Conservation (phyloP, 352 stramenopile species). For the Aphanomyces stellatus region DNA sequence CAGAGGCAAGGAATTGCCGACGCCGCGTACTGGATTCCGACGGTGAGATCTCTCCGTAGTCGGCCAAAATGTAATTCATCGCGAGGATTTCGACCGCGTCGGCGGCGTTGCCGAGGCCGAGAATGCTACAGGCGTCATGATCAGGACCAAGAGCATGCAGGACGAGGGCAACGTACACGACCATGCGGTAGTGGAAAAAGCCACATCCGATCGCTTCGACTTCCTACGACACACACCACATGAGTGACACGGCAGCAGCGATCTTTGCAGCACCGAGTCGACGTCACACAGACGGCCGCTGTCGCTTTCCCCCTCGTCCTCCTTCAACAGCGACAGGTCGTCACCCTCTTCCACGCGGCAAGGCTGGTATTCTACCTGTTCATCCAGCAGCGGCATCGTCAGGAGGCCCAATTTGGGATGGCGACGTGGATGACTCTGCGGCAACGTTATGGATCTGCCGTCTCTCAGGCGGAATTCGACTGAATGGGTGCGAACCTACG, state of each 20-base stretch:
- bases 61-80: conserved; percentile 85
- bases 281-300: too few species aligned
- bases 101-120: conserved; percentile 76
- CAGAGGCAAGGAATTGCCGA: conserved; percentile 16
- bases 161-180: conserved; percentile 44
- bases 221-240: conserved; percentile 29
- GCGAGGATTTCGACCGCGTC: conserved; percentile 88
- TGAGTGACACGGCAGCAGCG: background rate
- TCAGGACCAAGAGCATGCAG: conserved; percentile 35
- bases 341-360: background rate
- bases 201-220: conserved; percentile 67
- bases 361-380: background rate
- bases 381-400: background rate
- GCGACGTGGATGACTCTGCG: too few species aligned
- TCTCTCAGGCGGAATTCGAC: too few species aligned
- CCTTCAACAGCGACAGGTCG: background rate
- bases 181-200: conserved; percentile 56
- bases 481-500: too few species aligned
- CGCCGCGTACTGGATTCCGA: conserved; percentile 54
- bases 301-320: background rate
- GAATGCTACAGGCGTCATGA: conserved; percentile 38
- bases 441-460: too few species aligned
- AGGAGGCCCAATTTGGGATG: background rate
- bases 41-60: conserved; percentile 57
- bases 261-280: too few species aligned